These are phyloP conservation scores for Aureobasidium sp. DNA, from an alignment of 2,329 filamentous ascomycete genomes.

Conservation along the genomic window DNA sequence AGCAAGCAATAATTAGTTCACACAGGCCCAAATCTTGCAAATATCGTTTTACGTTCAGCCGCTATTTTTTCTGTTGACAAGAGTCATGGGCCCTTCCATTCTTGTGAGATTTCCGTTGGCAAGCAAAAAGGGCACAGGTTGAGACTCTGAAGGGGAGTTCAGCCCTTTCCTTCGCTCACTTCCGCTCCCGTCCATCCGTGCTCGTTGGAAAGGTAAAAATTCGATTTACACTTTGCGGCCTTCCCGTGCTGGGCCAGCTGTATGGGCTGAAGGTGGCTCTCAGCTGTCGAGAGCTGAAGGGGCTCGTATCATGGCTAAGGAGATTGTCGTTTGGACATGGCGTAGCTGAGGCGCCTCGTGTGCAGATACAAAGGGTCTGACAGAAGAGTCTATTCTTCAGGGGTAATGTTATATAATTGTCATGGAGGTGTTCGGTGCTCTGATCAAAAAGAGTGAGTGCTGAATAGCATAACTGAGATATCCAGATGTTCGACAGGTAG, in stretches of 20 bases:
- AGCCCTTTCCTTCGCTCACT: background rate
- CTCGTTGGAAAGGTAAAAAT: background rate
- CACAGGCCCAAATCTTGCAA: background rate
- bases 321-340: background rate
- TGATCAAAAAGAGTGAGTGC: background rate
- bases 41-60: constrained; percentile 12
- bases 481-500: background rate
- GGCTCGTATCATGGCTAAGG: constrained; percentile 8
- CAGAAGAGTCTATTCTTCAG: background rate
- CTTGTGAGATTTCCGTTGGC: background rate
- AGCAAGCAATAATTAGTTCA: background rate
- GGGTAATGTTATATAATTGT: constrained; percentile 11
- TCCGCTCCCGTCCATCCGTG: constrained; percentile 8
- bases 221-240: constrained; percentile 11
- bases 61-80: background rate
- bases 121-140: background rate
- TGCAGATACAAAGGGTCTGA: background rate
- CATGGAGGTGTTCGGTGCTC: background rate
- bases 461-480: background rate
- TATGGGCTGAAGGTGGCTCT: background rate
- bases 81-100: constrained; percentile 8
- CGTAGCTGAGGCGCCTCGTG: constrained; percentile 10
- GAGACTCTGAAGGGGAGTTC: background rate
- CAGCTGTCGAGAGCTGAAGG: background rate
- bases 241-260: constrained; percentile 1